Evolutionary conservation across 2,329 filamentous ascomycete species (phyloP).

Genomic region (Xylariales sp.): DNA sequence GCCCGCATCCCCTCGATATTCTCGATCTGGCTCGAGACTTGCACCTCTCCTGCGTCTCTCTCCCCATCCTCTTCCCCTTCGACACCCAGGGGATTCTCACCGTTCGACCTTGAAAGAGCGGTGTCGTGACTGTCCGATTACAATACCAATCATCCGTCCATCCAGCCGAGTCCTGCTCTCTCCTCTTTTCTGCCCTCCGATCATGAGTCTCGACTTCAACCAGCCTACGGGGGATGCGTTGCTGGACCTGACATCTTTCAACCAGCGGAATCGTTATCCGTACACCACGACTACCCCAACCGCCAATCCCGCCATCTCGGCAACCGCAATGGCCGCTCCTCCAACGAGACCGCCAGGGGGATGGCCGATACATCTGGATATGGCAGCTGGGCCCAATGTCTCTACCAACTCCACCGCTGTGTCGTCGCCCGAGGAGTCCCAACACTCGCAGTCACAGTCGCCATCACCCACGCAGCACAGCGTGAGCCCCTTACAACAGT

Average conservation of each 20-base stretch:
- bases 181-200: slow-evolving; percentile 29
- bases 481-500: slow-evolving; percentile 50
- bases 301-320: slow-evolving; percentile 30
- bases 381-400: slow-evolving; percentile 38
- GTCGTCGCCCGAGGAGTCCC: slow-evolving; percentile 48
- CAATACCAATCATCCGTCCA: slow-evolving; percentile 41
- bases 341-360: slow-evolving; percentile 34
- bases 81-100: slow-evolving; percentile 9
- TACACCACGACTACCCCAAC: slow-evolving; percentile 40
- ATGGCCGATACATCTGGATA: slow-evolving; percentile 51
- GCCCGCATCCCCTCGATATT: slow-evolving; percentile 11
- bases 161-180: slow-evolving; percentile 29
- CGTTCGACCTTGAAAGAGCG: slow-evolving; percentile 33
- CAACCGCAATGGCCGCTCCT: slow-evolving; percentile 33
- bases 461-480: slow-evolving; percentile 43
- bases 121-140: slow-evolving; percentile 37
- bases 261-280: slow-evolving; percentile 53
- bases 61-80: slow-evolving; percentile 6
- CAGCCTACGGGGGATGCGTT: slow-evolving; percentile 53
- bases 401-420: slow-evolving; percentile 35
- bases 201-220: slow-evolving; percentile 59
- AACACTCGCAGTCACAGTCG: slow-evolving; percentile 36
- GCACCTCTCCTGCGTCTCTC: slow-evolving; percentile 9
- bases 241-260: slow-evolving; percentile 55
- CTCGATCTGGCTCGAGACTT: slow-evolving; percentile 11